Base-by-base conservation (phyloP, 2,329 filamentous ascomycete genomes). In the Myriosclerotinia curreyana region DNA sequence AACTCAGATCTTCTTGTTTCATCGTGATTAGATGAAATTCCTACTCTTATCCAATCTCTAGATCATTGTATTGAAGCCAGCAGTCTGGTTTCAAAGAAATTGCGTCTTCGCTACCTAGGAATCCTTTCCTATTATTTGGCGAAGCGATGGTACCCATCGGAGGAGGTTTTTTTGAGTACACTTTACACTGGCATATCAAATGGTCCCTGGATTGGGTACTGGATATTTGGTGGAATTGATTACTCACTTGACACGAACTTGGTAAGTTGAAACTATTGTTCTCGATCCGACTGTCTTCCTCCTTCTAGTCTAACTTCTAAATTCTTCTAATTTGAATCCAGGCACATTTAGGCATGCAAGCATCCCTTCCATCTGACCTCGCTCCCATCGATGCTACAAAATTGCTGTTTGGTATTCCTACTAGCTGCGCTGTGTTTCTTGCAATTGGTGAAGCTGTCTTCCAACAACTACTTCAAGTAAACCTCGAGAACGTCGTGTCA, bases 371-470 rank as follows among this genome's bases (percentile, higher is more conserved):
- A 42, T 15, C 20, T 11, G 52, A 64, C 31, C 53, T 58, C 15
- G 61, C 52, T 36, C 61, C 61, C 14, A 34, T 64, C 25, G 61
- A 53, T 2, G 42, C 61, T 14, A 59, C 61, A 38, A 64, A 46
- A 12, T 52, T 64, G 28, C 28, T 64, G 31, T 59, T 59, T 48
- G 44, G 53, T 9, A 55, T 59, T 58, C 61, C 61, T 5, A 59
- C 46, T 20, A 58, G 61, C 46, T 54, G 52, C 22, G 52, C 61
- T 12, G 46, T 59, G 15, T 64, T 64, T 17, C 53, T 64, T 50
- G 52, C 61, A 25, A 59, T 64, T 52, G 61, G 53, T 12, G 38
- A 59, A 36, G 61, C 53, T 28, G 61, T 64, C 14, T 64, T 64
- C 31, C 56, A 60, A 51, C 5, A 50, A 36, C 25, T 28, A 17